Evolutionary conservation across 192 early-diverging fungal species (phyloP).

Genomic region (Chytriomyces hyalinus): DNA sequence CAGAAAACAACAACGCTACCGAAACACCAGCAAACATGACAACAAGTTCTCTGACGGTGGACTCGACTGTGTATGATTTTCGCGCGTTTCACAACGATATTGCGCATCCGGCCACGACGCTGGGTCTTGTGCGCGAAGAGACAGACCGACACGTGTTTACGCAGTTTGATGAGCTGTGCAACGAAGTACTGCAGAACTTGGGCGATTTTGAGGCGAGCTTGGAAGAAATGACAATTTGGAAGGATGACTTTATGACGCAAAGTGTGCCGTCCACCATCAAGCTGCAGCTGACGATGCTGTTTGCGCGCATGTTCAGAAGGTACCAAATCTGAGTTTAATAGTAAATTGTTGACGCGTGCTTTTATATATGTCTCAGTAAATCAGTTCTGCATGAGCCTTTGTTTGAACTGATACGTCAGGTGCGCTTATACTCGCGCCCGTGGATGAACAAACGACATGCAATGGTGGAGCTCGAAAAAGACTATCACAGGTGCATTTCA

Average conservation of each 20-base stretch:
- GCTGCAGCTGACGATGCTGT: slow-evolving; percentile 56
- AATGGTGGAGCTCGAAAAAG: slow-evolving; percentile 57
- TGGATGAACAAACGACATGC: slow-evolving; percentile 52
- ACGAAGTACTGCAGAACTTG: slow-evolving; percentile 48
- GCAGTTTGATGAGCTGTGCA: slow-evolving; percentile 52
- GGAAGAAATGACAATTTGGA: slow-evolving; percentile 63
- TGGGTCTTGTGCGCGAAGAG: slow-evolving; percentile 31
- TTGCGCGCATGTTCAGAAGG: slow-evolving; percentile 57
- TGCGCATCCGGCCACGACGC: slow-evolving; percentile 35
- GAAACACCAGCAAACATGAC: background rate
- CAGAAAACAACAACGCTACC: background rate
- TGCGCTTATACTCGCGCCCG: slow-evolving; percentile 52
- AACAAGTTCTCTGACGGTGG: background rate
- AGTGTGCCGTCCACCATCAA: slow-evolving; percentile 51
- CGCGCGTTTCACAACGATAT: slow-evolving; percentile 36
- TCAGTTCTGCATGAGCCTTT: slow-evolving; percentile 62
- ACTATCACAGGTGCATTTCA: slow-evolving; percentile 46
- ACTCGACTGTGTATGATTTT: background rate
- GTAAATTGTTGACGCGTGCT: background rate
- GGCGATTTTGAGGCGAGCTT: slow-evolving; percentile 57
- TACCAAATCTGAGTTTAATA: slow-evolving; percentile 16
- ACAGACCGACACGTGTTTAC: slow-evolving; percentile 39
- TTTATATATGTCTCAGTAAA: slow-evolving; percentile 44
- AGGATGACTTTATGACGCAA: slow-evolving; percentile 57
- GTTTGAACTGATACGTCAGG: slow-evolving; percentile 63